These are phyloP conservation scores for Hymenoscyphus albidus DNA, from an alignment of 2,329 filamentous ascomycete genomes.

Conservation along the genomic window DNA sequence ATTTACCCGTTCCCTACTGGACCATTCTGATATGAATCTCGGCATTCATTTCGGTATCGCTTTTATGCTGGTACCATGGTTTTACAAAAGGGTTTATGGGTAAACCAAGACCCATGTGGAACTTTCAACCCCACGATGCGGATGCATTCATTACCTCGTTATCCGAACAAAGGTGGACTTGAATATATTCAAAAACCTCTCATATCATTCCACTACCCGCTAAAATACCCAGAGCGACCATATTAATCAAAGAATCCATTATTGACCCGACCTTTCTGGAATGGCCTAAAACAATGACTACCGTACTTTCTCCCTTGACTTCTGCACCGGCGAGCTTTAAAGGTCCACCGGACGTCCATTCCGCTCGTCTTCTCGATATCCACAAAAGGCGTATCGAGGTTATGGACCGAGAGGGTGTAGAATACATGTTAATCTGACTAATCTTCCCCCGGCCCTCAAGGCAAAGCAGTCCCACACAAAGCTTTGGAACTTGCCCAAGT, in stretches of 20 bases:
- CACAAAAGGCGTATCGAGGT: conserved; percentile 41
- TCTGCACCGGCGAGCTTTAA: conserved; percentile 3
- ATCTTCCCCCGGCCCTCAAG: conserved; percentile 46
- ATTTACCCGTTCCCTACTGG: not conserved
- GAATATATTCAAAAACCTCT: not conserved
- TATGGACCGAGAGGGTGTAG: conserved; percentile 46
- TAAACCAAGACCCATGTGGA: not conserved
- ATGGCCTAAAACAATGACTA: conserved; percentile 14
- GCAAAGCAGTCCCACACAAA: conserved; percentile 40
- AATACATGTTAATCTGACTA: conserved; percentile 47
- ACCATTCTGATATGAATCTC: not conserved
- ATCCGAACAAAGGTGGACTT: not conserved
- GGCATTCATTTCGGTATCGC: not conserved
- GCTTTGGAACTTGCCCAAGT: conserved; percentile 42
- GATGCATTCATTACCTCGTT: not conserved
- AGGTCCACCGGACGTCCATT: conserved; percentile 8
- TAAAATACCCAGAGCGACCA: conserved; percentile 19
- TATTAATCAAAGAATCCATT: conserved; percentile 24
- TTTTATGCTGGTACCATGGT: not conserved
- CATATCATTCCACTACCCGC: not conserved
- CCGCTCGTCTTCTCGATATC: conserved; percentile 24
- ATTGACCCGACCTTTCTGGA: conserved; percentile 18
- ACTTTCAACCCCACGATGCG: not conserved
- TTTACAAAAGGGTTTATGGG: not conserved
- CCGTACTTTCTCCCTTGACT: conserved; percentile 15